A percentile compares a stretch with the other conserved stretches of the same genome.
Evolutionary conservation across 176 grass and related monocot species (phyloP).

Genomic region (Musa beccarii): DNA sequence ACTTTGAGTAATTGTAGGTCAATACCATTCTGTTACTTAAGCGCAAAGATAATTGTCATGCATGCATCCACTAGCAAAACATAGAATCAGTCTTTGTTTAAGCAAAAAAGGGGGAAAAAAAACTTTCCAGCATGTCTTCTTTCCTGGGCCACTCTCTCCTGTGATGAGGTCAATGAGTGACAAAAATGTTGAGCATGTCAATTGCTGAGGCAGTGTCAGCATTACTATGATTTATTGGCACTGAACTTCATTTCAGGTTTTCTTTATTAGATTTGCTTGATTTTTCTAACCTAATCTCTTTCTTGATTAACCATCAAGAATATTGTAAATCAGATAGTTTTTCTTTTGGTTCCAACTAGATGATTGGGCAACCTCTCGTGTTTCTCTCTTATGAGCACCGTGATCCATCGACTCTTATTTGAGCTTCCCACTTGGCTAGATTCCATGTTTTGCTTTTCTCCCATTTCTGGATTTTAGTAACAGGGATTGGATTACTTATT

Average conservation of each 20-base stretch:
- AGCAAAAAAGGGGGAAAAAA: no score
- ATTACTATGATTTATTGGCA: slow-evolving; percentile 78
- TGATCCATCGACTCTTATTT: background rate
- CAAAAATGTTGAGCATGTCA: no score
- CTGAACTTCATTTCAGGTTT: slow-evolving; percentile 82
- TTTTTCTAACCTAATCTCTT: background rate
- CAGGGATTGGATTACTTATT: no score
- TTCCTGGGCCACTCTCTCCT: no score
- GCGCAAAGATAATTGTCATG: no score
- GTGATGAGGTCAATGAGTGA: no score
- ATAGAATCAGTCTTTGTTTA: no score
- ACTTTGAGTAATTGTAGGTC: no score
- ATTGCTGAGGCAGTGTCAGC: slow-evolving; percentile 49
- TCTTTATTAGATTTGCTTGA: background rate
- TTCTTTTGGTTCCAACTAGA: background rate
- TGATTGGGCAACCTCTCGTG: background rate
- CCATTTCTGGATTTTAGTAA: background rate
- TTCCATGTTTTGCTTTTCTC: background rate
- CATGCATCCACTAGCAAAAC: no score
- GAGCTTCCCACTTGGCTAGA: background rate
- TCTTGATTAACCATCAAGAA: background rate
- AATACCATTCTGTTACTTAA: no score
- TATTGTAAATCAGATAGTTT: background rate
- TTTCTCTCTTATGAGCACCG: background rate
- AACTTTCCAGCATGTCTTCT: no score